Evolutionary conservation across 177 flowering plant species (phyloP), one percentile per base, ranked within the genome.

Genomic region (Vitis hybrid): DNA sequence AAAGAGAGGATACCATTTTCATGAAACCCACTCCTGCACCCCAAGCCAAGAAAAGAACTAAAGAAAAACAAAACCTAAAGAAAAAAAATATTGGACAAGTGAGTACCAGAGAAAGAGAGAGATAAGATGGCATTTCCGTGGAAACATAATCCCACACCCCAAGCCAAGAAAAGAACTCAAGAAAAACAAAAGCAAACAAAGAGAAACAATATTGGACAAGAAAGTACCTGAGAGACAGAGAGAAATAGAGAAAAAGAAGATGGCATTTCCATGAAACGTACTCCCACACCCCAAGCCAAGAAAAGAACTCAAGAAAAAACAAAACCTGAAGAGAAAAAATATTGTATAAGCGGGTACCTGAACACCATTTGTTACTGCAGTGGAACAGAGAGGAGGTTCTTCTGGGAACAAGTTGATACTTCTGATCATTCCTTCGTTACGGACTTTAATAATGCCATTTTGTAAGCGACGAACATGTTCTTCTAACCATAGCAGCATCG

Each of bases 401-500:
- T 87, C 91, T 7, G 99, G 98, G 64, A 88, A 91, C 56, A 84
- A 80, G 79, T 75, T 81, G 69, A 96, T 92, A 66, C 84, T 74
- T 78, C 77, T 80, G 48, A 69, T 4, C 10, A 71, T 66, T 15
- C 72, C 80, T 63, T 84, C 83, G 27, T 73, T 74, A 48, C 87
- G 85, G 30, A 89, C 66, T 65, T 75, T 83, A 73, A 91, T 83
- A 30, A 87, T 74, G 35, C 97, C 97, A 84, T 73, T 78, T 51
- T 92, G 77, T 65, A 96, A 81, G 62, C 97, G 93, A 11, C 89
- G 89, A 6, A 69, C 80, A 79, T 90, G 97, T 76, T 95, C 99
- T 78, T 96, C 99, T 58, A 96, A 77, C 99, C 99, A 93, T 24
- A 93, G 81, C 69, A 96, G 71, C 93, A 92, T 80, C 12, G 81